Conservation (phyloP, 352 stramenopile species). For the Phytophthora cryptogea region DNA sequence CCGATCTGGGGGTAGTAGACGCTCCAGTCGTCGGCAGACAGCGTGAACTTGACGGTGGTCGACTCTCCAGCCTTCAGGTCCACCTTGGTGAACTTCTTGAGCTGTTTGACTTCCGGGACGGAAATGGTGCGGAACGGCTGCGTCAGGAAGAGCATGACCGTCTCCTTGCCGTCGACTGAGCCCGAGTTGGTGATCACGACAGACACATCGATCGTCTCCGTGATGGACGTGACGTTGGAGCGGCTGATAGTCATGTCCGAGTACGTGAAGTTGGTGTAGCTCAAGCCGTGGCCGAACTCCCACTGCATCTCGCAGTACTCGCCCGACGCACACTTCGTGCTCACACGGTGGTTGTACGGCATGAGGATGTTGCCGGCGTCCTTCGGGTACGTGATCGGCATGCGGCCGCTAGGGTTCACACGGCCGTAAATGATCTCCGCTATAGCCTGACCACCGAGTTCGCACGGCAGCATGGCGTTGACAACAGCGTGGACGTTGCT, state of each 20-base stretch:
- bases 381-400: conserved; percentile 86
- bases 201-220: conserved; percentile 46
- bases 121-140: conserved; percentile 61
- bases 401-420: conserved; percentile 81
- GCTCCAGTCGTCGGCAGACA: conserved; percentile 58
- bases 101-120: conserved; percentile 76
- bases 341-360: conserved; percentile 74
- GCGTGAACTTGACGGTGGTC: conserved; percentile 40
- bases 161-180: conserved; percentile 58
- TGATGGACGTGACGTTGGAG: conserved; percentile 31
- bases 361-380: conserved; percentile 58
- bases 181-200: conserved; percentile 77
- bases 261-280: conserved; percentile 72
- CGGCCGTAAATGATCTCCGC: conserved; percentile 81
- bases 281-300: conserved; percentile 64
- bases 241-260: conserved; percentile 42
- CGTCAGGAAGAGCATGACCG: conserved; percentile 75
- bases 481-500: conserved; percentile 71
- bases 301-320: conserved; percentile 60
- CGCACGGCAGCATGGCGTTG: conserved; percentile 76
- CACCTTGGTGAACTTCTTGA: conserved; percentile 83
- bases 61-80: conserved; percentile 44
- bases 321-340: conserved; percentile 43
- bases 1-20: conserved; percentile 64
- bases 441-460: conserved; percentile 78